Conservation (phyloP, 2,329 filamentous ascomycete genomes). For the Fusarium beomiforme region DNA sequence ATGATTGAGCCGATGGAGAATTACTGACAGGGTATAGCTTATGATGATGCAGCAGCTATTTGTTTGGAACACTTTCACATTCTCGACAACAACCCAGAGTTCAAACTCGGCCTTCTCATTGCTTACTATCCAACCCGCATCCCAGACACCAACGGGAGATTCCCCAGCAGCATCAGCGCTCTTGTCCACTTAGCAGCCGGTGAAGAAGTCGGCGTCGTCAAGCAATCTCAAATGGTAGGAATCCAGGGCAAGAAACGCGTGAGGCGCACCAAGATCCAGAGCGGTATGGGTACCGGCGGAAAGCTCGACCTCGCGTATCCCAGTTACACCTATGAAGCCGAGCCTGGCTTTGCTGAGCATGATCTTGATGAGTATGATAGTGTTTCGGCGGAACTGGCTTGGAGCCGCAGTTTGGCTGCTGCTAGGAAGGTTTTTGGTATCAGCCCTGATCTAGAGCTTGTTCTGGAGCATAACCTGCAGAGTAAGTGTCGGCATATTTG, state of each 20-base stretch:
- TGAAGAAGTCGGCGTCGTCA: slow-evolving; percentile 53
- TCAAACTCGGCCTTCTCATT: slow-evolving; percentile 54
- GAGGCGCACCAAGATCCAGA: slow-evolving; percentile 47
- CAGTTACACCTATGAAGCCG: slow-evolving; percentile 56
- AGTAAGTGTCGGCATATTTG: slow-evolving; percentile 51
- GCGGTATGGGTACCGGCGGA: slow-evolving; percentile 52
- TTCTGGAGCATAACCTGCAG: slow-evolving; percentile 73
- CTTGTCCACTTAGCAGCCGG: slow-evolving; percentile 54
- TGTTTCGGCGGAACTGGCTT: slow-evolving; percentile 72
- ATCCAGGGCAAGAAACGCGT: slow-evolving; percentile 56
- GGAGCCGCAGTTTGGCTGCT: slow-evolving; percentile 69
- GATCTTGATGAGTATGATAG: slow-evolving; percentile 75
- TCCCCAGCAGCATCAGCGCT: slow-evolving; percentile 52
- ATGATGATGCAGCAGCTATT: slow-evolving; percentile 54
- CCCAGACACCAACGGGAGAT: slow-evolving; percentile 54
- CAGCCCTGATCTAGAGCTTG: slow-evolving; percentile 69
- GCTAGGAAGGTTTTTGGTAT: slow-evolving; percentile 72
- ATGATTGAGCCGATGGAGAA: rapidly evolving
- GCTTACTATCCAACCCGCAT: slow-evolving; percentile 58
- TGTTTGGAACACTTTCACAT: slow-evolving; percentile 58
- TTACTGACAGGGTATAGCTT: slow-evolving; percentile 44
- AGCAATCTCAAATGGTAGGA: slow-evolving; percentile 55
- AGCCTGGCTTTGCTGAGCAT: slow-evolving; percentile 76
- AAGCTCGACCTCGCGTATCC: slow-evolving; percentile 50
- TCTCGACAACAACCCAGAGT: slow-evolving; percentile 56